Evolutionary conservation across 1,139 yeast genomes (phyloP).

Genomic region (Yamadazyma trypodendri): DNA sequence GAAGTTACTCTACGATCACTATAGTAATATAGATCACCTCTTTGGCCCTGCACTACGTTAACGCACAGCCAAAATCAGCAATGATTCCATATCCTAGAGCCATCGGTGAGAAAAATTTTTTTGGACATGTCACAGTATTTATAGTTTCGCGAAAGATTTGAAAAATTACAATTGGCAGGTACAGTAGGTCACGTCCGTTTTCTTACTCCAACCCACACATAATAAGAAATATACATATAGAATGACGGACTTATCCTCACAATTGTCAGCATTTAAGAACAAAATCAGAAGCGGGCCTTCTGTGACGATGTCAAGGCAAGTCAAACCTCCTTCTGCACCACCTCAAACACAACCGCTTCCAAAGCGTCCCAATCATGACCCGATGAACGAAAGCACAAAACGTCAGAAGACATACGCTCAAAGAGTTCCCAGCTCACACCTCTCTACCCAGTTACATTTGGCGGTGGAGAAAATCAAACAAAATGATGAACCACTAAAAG

Average conservation of each 20-base stretch:
- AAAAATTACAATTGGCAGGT: neutral
- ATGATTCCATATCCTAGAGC: conserved; percentile 1
- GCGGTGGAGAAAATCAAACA: conserved; percentile 84
- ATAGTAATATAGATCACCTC: neutral
- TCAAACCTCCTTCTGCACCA: conserved; percentile 5
- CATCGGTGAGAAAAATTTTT: conserved; percentile 2
- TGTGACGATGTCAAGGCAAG: conserved; percentile 19
- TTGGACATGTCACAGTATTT: neutral
- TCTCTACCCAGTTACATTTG: conserved; percentile 76
- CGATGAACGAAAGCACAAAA: conserved; percentile 36
- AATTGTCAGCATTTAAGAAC: conserved; percentile 48
- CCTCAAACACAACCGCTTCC: conserved; percentile 3
- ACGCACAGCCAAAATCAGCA: conserved; percentile 1
- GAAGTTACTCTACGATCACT: conserved; percentile 19
- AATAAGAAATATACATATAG: neutral
- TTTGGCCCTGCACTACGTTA: conserved; percentile 3
- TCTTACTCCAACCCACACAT: neutral
- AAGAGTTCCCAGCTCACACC: conserved; percentile 54
- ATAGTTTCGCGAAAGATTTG: neutral
- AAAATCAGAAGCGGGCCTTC: conserved; percentile 50
- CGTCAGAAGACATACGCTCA: conserved; percentile 29
- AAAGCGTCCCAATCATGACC: conserved; percentile 23
- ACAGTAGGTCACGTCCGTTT: neutral
- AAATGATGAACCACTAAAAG: conserved; percentile 66
- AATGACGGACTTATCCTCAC: conserved; percentile 23